A percentile compares a stretch with the other conserved stretches of the same genome.
phyloP scores from a whole-genome alignment of 2,329 filamentous ascomycete genomes.

The Cordyceps fumosorosea region DNA sequence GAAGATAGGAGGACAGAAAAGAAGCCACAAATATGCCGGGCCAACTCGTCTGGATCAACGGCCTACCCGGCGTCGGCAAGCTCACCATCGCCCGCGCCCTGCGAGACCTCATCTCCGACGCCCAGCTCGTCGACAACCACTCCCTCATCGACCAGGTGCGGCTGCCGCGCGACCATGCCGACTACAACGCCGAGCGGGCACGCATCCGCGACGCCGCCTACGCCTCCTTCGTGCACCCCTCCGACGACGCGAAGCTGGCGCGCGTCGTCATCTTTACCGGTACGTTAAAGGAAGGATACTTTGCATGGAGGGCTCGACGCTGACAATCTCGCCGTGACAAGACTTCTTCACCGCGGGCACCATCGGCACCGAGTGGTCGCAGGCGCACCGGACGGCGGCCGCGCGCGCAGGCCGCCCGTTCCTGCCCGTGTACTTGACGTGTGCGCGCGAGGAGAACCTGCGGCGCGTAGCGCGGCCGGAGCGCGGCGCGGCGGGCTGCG shows the following conservation, averaged over 20 bases:
- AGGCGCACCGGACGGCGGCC: conserved; percentile 20
- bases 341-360: conserved; percentile 13
- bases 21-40: background rate
- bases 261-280: conserved; percentile 22
- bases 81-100: conserved; percentile 25
- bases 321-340: background rate
- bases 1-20: too few species aligned
- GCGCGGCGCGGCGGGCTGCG: conserved; percentile 10
- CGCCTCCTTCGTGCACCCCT: conserved; percentile 9
- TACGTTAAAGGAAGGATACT: conserved; percentile 12
- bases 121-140: conserved; percentile 25
- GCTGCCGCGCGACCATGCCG: conserved; percentile 14
- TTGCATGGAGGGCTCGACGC: too few species aligned
- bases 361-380: conserved; percentile 7
- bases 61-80: conserved; percentile 27
- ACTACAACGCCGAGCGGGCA: conserved; percentile 20
- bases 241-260: conserved; percentile 16
- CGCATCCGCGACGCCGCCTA: conserved; percentile 12
- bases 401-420: conserved; percentile 19
- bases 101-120: conserved; percentile 19
- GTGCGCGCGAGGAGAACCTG: conserved; percentile 22
- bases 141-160: conserved; percentile 23
- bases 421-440: conserved; percentile 23
- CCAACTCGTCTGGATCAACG: conserved; percentile 26
- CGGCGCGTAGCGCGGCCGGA: conserved; percentile 14